These are phyloP conservation scores for Coffea eugenioides DNA, from an alignment of 257 asterid species.

Conservation along the genomic window DNA sequence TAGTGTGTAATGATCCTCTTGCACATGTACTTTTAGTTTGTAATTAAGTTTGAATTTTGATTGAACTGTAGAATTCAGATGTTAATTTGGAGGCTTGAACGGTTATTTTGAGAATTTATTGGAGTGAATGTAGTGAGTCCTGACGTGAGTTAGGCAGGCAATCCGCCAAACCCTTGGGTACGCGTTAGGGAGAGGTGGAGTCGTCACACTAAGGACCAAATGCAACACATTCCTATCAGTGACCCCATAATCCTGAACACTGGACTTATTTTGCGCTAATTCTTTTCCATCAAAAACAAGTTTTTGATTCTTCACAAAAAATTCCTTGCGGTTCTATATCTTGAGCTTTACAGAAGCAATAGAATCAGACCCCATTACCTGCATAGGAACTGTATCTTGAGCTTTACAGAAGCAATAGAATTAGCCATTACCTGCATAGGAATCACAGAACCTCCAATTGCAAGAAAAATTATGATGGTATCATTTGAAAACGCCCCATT, in stretches of 20 bases:
- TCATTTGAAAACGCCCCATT: conserved; percentile 40
- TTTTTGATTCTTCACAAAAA: conserved; percentile 36
- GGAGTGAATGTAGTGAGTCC: too few relatives aligned
- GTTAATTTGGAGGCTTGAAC: too few relatives aligned
- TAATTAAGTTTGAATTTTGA: too few relatives aligned
- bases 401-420: too few relatives aligned
- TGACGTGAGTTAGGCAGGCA: too few relatives aligned
- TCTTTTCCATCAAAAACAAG: conserved; percentile 78
- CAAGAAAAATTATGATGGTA: conserved; percentile 61
- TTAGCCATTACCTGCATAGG: too few relatives aligned
- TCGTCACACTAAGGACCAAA: conserved; percentile 41
- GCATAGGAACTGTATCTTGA: conserved; percentile 39
- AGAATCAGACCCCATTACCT: conserved; percentile 65
- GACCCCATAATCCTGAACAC: conserved; percentile 62
- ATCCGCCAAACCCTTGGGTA: too few relatives aligned
- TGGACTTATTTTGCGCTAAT: conserved; percentile 57
- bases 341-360: conserved; percentile 74
- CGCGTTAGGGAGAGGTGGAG: too few relatives aligned
- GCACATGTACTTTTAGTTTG: too few relatives aligned
- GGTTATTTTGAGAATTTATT: too few relatives aligned
- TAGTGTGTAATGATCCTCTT: too few relatives aligned
- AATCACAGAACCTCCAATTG: conserved; percentile 55
- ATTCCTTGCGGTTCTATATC: conserved; percentile 38
- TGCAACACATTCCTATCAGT: conserved; percentile 64
- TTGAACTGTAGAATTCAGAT: too few relatives aligned